Evolutionary conservation across 805 yeast species (phyloP).

Genomic region (Candida odintsovae): DNA sequence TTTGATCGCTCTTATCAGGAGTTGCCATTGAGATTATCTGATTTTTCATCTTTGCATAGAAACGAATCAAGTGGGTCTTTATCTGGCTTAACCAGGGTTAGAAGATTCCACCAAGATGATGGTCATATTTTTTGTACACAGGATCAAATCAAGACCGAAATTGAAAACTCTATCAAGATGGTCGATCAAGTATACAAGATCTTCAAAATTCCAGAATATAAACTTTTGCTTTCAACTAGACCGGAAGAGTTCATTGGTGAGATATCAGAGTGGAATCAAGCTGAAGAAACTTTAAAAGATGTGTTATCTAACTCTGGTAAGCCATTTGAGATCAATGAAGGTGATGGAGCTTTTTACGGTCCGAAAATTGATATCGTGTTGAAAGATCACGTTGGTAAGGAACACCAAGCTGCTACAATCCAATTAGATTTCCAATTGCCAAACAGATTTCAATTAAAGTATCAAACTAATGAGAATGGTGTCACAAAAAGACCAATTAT

Average conservation of each 20-base stretch:
- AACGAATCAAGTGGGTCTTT: constrained; percentile 95
- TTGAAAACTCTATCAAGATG: constrained; percentile 62
- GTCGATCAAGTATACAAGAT: constrained; percentile 73
- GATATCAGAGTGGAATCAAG: constrained; percentile 70
- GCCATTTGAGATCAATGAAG: constrained; percentile 69
- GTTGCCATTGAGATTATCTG: constrained; percentile 78
- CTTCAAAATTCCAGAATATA: constrained; percentile 37
- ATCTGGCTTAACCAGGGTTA: constrained; percentile 85
- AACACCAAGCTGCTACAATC: constrained; percentile 92
- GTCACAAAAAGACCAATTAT: constrained; percentile 71
- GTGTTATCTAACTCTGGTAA: constrained; percentile 53
- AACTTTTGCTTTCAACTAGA: constrained; percentile 75
- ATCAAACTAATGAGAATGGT: constrained; percentile 46
- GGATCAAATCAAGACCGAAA: constrained; percentile 72
- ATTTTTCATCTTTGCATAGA: constrained; percentile 87
- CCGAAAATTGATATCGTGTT: constrained; percentile 90
- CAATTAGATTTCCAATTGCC: constrained; percentile 96
- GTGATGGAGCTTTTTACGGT: constrained; percentile 97
- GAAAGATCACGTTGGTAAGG: constrained; percentile 71
- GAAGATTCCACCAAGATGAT: constrained; percentile 96
- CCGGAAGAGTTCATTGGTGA: constrained; percentile 82
- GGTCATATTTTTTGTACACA: constrained; percentile 91
- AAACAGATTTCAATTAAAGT: constrained; percentile 69
- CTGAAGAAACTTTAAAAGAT: constrained; percentile 59
- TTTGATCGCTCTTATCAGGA: constrained; percentile 81